Conservation (phyloP, 2,329 filamentous ascomycete genomes). For the Penicillium sp. region DNA sequence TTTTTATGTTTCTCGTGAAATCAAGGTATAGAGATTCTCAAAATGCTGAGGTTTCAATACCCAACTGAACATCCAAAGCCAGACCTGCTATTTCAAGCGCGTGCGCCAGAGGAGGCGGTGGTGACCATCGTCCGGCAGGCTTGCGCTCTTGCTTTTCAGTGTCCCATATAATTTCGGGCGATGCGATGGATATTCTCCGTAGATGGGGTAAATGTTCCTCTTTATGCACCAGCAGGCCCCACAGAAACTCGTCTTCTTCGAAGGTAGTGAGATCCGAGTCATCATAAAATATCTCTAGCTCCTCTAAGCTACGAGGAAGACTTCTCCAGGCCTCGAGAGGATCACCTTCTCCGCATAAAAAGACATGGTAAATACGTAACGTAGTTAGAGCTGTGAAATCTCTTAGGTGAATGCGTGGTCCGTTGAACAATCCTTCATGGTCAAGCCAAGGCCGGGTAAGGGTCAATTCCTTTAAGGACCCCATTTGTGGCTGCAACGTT, state of each 20-base stretch:
- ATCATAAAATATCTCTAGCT: constrained; percentile 12
- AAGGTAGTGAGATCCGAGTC: background rate
- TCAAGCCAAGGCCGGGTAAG: constrained; percentile 3
- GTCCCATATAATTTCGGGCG: background rate
- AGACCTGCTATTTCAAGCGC: background rate
- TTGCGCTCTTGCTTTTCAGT: background rate
- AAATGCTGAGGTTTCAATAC: too few species aligned
- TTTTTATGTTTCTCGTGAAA: too few species aligned
- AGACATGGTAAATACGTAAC: constrained; percentile 10
- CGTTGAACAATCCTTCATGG: constrained; percentile 5
- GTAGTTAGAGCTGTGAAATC: constrained; percentile 6
- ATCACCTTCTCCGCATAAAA: constrained; percentile 4
- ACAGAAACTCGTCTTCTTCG: background rate
- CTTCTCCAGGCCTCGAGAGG: background rate
- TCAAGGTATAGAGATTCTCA: too few species aligned
- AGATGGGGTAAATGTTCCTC: background rate
- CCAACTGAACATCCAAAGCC: background rate
- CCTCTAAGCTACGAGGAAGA: constrained; percentile 9
- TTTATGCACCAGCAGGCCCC: background rate
- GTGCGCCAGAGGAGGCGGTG: background rate
- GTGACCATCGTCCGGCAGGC: background rate
- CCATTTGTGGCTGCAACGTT: constrained; percentile 6
- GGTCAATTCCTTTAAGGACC: constrained; percentile 6
- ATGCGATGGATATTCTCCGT: background rate
- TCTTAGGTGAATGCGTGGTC: constrained; percentile 8